Conservation (phyloP, 306 rosid genomes). For the Notholithocarpus densiflorus region DNA sequence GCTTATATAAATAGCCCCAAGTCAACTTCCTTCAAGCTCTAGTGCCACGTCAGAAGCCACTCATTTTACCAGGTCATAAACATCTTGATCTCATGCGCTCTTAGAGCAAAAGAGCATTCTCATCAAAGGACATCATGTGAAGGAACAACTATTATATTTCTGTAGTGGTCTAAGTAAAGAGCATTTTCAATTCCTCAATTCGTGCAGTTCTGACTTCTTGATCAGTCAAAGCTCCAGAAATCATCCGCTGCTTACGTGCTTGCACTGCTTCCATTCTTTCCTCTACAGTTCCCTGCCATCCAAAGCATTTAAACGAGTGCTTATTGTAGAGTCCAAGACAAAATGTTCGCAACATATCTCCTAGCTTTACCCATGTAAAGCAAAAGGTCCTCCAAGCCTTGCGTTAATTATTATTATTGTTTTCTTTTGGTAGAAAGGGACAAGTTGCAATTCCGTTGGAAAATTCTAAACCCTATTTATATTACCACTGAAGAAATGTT, state of each 20-base stretch:
- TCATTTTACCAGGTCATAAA: not conserved
- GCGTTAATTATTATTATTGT: not conserved
- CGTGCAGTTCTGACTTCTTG: conserved; percentile 95
- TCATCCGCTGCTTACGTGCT: conserved; percentile 86
- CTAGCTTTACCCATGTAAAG: not conserved
- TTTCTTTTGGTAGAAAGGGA: not conserved
- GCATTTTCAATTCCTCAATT: conserved; percentile 90
- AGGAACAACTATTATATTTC: conserved; percentile 6
- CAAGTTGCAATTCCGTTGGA: not conserved
- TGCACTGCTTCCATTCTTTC: conserved; percentile 97
- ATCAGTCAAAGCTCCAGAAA: conserved; percentile 92
- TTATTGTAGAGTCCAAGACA: not conserved
- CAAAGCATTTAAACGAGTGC: conserved; percentile 11
- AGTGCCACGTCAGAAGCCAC: conserved; percentile 17
- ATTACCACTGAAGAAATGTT: not conserved
- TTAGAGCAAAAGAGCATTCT: not conserved
- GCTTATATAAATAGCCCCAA: not conserved
- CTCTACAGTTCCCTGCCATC: conserved; percentile 83
- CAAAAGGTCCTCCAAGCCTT: not conserved
- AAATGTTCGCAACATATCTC: not conserved
- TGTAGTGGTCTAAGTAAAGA: conserved; percentile 51
- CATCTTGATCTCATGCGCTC: not conserved
- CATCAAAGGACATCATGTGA: not conserved
- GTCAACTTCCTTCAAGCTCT: conserved; percentile 1
- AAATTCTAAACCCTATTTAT: not conserved